phyloP scores from a whole-genome alignment of 495 filamentous ascomycete species.

The Daldinia bambusicola region DNA sequence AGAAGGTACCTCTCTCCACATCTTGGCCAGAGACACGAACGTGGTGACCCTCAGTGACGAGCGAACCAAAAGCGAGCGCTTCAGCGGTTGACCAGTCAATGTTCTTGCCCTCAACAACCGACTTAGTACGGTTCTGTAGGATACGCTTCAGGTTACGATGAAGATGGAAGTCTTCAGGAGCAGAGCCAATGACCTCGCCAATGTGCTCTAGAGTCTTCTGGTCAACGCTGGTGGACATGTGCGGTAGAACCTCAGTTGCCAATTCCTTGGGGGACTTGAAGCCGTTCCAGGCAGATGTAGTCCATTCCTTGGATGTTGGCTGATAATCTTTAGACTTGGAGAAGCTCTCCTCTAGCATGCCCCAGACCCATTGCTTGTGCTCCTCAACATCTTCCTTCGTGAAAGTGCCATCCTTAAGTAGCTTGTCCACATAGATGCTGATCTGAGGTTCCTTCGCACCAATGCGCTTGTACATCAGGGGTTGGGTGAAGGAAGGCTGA shows the following conservation, averaged over 20 bases:
- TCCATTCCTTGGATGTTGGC: conserved; percentile 96
- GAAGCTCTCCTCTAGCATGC: conserved; percentile 97
- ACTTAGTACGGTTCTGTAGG: conserved; percentile 87
- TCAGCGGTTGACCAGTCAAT: conserved; percentile 99
- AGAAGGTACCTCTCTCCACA: conserved; percentile 99
- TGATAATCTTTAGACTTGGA: conserved; percentile 97
- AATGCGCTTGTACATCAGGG: conserved; percentile 98
- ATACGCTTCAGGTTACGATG: conserved; percentile 99
- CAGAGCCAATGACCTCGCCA: conserved; percentile 75
- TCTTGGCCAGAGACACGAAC: conserved; percentile 98
- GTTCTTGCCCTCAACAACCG: conserved; percentile 88
- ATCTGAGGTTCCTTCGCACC: conserved; percentile 80
- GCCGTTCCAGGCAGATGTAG: conserved; percentile 96
- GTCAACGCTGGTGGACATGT: conserved; percentile 85
- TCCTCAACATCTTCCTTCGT: conserved; percentile 98
- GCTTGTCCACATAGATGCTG: conserved; percentile 86
- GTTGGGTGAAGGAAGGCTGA: conserved; percentile 99
- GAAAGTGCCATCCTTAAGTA: conserved; percentile 90
- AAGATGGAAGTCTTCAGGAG: conserved; percentile 84
- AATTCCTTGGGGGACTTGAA: conserved; percentile 99
- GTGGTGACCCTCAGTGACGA: conserved; percentile 92
- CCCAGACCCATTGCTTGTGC: conserved; percentile 99
- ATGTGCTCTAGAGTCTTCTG: conserved; percentile 77
- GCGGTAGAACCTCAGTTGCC: conserved; percentile 91
- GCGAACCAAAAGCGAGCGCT: conserved; percentile 91